Conservation (phyloP, 805 yeast species). For the Yamadazyma kitorensis region DNA sequence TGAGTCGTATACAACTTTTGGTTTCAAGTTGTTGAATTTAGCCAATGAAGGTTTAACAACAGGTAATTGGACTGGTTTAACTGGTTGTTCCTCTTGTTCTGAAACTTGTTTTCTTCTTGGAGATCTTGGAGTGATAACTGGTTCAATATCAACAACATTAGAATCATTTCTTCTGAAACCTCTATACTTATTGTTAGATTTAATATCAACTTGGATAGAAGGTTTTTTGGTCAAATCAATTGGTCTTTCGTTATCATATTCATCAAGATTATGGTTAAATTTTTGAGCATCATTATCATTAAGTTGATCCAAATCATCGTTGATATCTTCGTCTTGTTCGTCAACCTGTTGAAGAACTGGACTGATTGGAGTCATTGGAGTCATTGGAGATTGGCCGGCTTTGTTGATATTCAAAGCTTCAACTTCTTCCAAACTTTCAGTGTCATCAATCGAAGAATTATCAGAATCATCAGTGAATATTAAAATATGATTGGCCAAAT, state of each 20-base stretch:
- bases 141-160: conserved; percentile 17
- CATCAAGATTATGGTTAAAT: conserved; percentile 3
- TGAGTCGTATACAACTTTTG: conserved; percentile 14
- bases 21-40: conserved; percentile 14
- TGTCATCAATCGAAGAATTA: conserved; percentile 12
- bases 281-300: conserved; percentile 4
- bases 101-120: conserved; percentile 19
- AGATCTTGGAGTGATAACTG: conserved; percentile 23
- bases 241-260: conserved; percentile 9
- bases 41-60: conserved; percentile 3
- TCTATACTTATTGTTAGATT: conserved; percentile 27
- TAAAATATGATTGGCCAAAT: conserved; percentile 37
- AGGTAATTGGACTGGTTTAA: conserved; percentile 8
- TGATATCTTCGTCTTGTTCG: conserved; percentile 10
- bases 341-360: conserved; percentile 15
- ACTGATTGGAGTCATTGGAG: conserved; percentile 14
- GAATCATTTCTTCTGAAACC: conserved; percentile 40
- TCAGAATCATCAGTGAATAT: conserved; percentile 19
- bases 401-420: conserved; percentile 25
- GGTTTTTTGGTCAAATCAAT: conserved; percentile 11
- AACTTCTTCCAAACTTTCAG: conserved; percentile 19
- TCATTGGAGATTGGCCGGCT: conserved; percentile 1
- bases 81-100: conserved; percentile 4
- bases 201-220: conserved; percentile 13
- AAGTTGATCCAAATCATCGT: neutral